A percentile compares a stretch with the other conserved stretches of the same genome.
Evolutionary conservation across 371 early-diverging fungal genomes (phyloP).

Genomic region (Funneliformis caledonium): DNA sequence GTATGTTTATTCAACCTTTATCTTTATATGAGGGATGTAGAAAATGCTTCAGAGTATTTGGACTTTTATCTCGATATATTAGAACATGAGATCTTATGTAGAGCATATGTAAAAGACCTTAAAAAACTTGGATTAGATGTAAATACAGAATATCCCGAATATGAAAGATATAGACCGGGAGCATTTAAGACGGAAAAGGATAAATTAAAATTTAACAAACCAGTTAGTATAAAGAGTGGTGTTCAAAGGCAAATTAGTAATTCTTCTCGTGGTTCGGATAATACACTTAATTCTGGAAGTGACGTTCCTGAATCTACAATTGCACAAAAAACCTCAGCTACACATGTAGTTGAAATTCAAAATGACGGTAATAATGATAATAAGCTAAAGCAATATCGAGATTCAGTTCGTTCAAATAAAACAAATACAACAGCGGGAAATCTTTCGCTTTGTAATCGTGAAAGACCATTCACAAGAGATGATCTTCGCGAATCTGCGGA

Average conservation of each 20-base stretch:
- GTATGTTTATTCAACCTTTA: constrained; percentile 72
- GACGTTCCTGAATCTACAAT: neutral
- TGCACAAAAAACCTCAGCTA: neutral
- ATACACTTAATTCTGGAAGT: neutral
- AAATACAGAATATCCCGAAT: constrained; percentile 34
- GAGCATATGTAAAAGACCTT: constrained; percentile 56
- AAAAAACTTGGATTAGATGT: constrained; percentile 46
- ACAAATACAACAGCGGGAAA: constrained; percentile 32
- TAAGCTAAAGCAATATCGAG: neutral
- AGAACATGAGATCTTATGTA: constrained; percentile 67
- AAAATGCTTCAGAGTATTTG: constrained; percentile 63
- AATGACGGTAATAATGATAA: neutral
- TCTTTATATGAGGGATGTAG: constrained; percentile 65
- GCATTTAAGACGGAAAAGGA: neutral
- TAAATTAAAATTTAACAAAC: neutral
- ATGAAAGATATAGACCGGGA: constrained; percentile 15
- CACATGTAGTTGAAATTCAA: constrained; percentile 20
- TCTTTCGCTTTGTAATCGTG: constrained; percentile 28
- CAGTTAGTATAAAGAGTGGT: neutral
- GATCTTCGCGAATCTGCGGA: constrained; percentile 65
- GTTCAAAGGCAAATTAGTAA: constrained; percentile 11
- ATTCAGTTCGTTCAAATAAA: constrained; percentile 37
- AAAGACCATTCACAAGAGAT: constrained; percentile 51
- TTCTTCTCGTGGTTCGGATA: constrained; percentile 12
- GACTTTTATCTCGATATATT: constrained; percentile 73